Evolutionary conservation across 257 asterid species (phyloP).

Genomic region (Plantago major): DNA sequence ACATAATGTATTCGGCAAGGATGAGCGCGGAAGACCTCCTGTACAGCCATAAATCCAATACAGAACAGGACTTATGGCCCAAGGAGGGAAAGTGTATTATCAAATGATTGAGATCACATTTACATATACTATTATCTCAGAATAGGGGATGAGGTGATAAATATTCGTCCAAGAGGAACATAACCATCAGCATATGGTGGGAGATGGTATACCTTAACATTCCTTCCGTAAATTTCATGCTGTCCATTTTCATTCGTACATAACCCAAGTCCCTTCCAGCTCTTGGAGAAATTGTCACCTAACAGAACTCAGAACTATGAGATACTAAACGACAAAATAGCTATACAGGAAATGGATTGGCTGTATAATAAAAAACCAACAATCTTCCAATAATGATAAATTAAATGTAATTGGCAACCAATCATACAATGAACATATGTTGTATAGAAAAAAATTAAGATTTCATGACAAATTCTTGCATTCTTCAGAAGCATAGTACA

Average conservation of each 20-base stretch:
- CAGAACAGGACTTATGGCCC: no score
- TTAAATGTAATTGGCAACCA: background rate
- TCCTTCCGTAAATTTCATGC: conserved; percentile 69
- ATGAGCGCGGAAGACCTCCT: no score
- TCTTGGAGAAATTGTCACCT: conserved; percentile 91
- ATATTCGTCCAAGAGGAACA: background rate
- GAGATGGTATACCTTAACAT: conserved; percentile 58
- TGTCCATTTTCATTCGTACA: conserved; percentile 74
- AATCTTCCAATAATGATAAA: background rate
- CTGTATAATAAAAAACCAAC: background rate
- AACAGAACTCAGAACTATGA: conserved; percentile 13
- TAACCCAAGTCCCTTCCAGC: conserved; percentile 94
- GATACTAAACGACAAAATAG: conserved; percentile 15
- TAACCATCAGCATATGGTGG: conserved; percentile 7
- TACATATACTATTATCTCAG: no score
- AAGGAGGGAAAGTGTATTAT: no score
- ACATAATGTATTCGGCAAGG: no score
- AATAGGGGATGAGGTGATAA: no score
- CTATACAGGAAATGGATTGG: background rate
- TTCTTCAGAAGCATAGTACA: background rate
- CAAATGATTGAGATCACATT: no score
- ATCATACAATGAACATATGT: background rate
- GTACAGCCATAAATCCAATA: no score
- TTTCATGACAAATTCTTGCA: background rate
- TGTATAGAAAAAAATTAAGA: background rate